Conservation (phyloP, 371 early-diverging fungal species). For the Rhizopus stolonifer region DNA sequence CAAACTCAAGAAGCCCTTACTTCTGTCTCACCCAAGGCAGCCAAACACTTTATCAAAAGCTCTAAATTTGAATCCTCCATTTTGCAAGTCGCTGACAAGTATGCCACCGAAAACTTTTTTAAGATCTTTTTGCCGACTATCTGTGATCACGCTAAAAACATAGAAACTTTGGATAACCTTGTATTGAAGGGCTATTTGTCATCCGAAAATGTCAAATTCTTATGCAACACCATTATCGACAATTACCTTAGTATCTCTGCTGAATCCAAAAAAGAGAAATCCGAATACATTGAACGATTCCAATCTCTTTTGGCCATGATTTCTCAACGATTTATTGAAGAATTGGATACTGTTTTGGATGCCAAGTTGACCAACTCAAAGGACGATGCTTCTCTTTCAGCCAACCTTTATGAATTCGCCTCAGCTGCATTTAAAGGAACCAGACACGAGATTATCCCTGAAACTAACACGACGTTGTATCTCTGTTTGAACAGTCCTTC, state of each 20-base stretch:
- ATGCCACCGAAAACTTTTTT: constrained; percentile 55
- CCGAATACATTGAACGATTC: constrained; percentile 31
- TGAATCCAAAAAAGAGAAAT: constrained; percentile 18
- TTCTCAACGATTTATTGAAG: constrained; percentile 58
- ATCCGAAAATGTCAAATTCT: constrained; percentile 36
- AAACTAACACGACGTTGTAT: constrained; percentile 70
- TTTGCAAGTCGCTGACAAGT: constrained; percentile 51
- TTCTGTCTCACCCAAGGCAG: constrained; percentile 43
- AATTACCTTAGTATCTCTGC: constrained; percentile 36
- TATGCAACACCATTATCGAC: constrained; percentile 44
- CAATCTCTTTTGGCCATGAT: constrained; percentile 47
- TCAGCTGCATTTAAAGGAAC: constrained; percentile 64
- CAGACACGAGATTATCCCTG: constrained; percentile 60
- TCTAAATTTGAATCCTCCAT: constrained; percentile 33
- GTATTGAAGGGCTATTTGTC: constrained; percentile 46
- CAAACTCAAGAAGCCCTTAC: constrained; percentile 62
- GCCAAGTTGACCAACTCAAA: constrained; percentile 30
- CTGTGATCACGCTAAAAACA: constrained; percentile 26
- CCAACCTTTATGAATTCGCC: constrained; percentile 59
- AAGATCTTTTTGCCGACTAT: constrained; percentile 35
- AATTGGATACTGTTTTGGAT: constrained; percentile 55
- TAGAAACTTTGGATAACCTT: constrained; percentile 41
- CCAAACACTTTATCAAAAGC: constrained; percentile 32
- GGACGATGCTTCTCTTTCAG: constrained; percentile 26
- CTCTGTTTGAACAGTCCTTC: constrained; percentile 72